phyloP scores from a whole-genome alignment of 495 filamentous ascomycete species.

The Gamarada debralockiae region DNA sequence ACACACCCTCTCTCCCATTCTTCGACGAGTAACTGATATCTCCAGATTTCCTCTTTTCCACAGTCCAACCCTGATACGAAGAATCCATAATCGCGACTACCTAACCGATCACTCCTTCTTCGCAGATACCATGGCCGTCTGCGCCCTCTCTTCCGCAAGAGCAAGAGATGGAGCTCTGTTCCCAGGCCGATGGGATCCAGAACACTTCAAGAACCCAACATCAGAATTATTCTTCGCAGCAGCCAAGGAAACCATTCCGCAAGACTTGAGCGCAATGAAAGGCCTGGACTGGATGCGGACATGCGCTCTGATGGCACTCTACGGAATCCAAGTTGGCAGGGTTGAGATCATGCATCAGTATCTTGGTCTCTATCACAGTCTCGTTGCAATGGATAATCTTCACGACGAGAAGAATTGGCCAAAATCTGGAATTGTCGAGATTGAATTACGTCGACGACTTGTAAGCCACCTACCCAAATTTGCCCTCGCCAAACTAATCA shows the following conservation, averaged over 20 bases:
- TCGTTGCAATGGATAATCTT: slow-evolving; percentile 39
- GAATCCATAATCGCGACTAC: slow-evolving; percentile 35
- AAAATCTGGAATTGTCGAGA: slow-evolving; percentile 37
- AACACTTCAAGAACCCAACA: slow-evolving; percentile 27
- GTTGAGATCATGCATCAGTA: slow-evolving; percentile 45
- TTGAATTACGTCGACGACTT: slow-evolving; percentile 43
- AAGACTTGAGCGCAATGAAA: slow-evolving; percentile 32
- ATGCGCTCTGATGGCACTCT: slow-evolving; percentile 41
- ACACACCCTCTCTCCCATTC: neutral
- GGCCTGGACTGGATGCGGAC: slow-evolving; percentile 43
- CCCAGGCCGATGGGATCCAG: slow-evolving; percentile 26
- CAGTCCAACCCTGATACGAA: slow-evolving; percentile 33
- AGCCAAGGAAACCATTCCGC: slow-evolving; percentile 37
- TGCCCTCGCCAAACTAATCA: slow-evolving; percentile 9
- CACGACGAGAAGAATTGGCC: slow-evolving; percentile 50
- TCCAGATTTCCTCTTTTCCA: slow-evolving; percentile 48
- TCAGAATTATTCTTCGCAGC: slow-evolving; percentile 45
- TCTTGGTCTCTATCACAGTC: slow-evolving; percentile 41
- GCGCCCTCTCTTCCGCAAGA: slow-evolving; percentile 41
- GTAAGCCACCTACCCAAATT: slow-evolving; percentile 27
- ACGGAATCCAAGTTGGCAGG: slow-evolving; percentile 42
- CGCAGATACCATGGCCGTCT: slow-evolving; percentile 45
- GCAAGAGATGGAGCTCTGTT: slow-evolving; percentile 43
- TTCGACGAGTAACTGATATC: slow-evolving; percentile 17
- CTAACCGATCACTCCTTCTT: slow-evolving; percentile 39